phyloP scores from a whole-genome alignment of 345 rosid species.

The Cardiospermum halicacabum region DNA sequence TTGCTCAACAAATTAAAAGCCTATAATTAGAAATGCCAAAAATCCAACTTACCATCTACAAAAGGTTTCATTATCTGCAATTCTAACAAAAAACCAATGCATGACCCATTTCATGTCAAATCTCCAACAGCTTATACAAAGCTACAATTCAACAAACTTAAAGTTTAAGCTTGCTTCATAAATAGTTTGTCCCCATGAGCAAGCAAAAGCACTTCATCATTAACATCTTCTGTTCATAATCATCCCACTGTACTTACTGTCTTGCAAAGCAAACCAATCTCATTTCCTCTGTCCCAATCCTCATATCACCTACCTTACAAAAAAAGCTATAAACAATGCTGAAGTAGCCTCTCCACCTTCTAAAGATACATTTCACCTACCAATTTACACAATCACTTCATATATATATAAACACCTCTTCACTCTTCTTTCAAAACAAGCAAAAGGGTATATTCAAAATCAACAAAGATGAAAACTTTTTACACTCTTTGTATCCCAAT shows the following conservation, averaged over 20 bases:
- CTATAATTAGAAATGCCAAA: not conserved
- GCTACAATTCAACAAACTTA: conserved; percentile 13
- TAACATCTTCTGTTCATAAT: not conserved
- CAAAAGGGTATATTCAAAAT: not conserved
- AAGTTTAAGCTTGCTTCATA: conserved; percentile 16
- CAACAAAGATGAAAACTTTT: not conserved
- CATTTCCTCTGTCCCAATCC: not conserved
- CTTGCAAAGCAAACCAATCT: conserved; percentile 30
- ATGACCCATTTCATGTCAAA: not conserved
- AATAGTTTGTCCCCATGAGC: conserved; percentile 8
- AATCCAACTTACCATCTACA: not conserved
- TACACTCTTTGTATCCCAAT: conserved; percentile 18
- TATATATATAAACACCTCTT: conserved; percentile 18
- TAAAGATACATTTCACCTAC: conserved; percentile 32
- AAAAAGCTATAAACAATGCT: conserved; percentile 13
- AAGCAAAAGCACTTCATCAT: conserved; percentile 19
- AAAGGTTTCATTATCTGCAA: not conserved
- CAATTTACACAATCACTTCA: conserved; percentile 14
- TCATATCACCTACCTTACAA: conserved; percentile 10
- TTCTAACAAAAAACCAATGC: not conserved
- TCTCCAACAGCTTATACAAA: too few relatives aligned
- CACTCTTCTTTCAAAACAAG: conserved; percentile 4
- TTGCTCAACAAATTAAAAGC: conserved; percentile 6
- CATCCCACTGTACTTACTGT: conserved; percentile 28
- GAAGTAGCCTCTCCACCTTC: conserved; percentile 32